Percentiles rank a stretch among this genome's conserved stretches.
Evolutionary conservation across 768 basidiomycete species (phyloP).

Genomic region (Leccinum longicurvipes): DNA sequence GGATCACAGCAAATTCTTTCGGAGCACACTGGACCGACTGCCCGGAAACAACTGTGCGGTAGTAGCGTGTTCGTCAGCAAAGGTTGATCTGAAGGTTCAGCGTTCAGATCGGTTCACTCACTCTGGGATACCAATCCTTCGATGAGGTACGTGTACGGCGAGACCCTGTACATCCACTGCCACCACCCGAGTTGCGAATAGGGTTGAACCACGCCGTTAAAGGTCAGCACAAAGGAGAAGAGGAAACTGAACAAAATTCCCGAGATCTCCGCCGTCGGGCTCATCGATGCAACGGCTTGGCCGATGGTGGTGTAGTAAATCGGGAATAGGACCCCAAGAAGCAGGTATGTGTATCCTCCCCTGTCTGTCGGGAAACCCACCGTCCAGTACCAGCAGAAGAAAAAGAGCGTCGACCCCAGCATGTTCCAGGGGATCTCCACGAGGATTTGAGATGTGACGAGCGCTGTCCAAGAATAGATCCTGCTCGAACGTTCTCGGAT

Average conservation of each 20-base stretch:
- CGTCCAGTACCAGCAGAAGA: slow-evolving; percentile 69
- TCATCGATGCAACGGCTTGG: slow-evolving; percentile 59
- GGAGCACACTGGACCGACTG: slow-evolving; percentile 52
- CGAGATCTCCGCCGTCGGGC: slow-evolving; percentile 57
- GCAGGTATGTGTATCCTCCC: slow-evolving; percentile 58
- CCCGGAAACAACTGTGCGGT: slow-evolving; percentile 42
- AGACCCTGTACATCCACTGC: slow-evolving; percentile 64
- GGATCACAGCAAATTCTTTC: slow-evolving; percentile 57
- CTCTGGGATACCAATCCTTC: slow-evolving; percentile 46
- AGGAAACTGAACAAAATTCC: slow-evolving; percentile 55
- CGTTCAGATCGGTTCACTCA: slow-evolving; percentile 28
- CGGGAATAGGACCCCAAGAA: slow-evolving; percentile 52
- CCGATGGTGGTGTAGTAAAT: slow-evolving; percentile 61
- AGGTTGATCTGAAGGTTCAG: neutral
- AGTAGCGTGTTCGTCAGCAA: neutral
- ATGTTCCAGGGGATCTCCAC: slow-evolving; percentile 64
- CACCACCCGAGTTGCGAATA: slow-evolving; percentile 62
- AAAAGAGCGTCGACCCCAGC: slow-evolving; percentile 53
- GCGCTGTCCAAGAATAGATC: slow-evolving; percentile 64
- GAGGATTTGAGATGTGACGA: slow-evolving; percentile 52
- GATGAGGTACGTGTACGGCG: slow-evolving; percentile 56
- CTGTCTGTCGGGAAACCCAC: slow-evolving; percentile 54
- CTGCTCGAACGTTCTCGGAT: slow-evolving; percentile 62
- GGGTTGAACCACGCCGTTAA: slow-evolving; percentile 70
- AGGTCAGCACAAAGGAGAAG: slow-evolving; percentile 63